phyloP scores from a whole-genome alignment of 225 moss, liverwort and hornwort genomes.

The Lunularia cruciata region DNA sequence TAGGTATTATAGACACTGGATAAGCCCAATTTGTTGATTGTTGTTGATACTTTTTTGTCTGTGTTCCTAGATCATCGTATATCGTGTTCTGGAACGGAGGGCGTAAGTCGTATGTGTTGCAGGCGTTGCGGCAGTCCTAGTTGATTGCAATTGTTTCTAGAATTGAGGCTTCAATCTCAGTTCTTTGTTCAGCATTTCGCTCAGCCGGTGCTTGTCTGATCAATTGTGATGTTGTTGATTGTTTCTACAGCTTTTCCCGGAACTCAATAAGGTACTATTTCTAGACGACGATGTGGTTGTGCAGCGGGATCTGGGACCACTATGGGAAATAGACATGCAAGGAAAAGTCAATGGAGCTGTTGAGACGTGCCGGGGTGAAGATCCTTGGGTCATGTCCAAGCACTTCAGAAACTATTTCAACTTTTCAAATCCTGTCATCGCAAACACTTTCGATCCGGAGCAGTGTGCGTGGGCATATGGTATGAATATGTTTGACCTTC shows the following conservation, averaged over 20 bases:
- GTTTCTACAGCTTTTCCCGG: slow-evolving; percentile 73
- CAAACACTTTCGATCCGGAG: slow-evolving; percentile 66
- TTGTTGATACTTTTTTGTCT: too few species aligned
- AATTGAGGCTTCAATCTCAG: too few species aligned
- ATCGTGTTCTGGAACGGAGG: too few species aligned
- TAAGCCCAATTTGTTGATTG: too few species aligned
- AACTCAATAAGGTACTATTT: slow-evolving; percentile 90
- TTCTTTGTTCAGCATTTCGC: too few species aligned
- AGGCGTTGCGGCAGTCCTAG: too few species aligned
- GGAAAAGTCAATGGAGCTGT: slow-evolving; percentile 98
- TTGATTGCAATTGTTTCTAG: too few species aligned
- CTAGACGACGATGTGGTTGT: slow-evolving; percentile 98
- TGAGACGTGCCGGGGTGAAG: slow-evolving; percentile 92
- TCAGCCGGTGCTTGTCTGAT: too few species aligned
- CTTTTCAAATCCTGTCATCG: slow-evolving; percentile 84
- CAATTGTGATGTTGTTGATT: too few species aligned
- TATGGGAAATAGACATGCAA: slow-evolving; percentile 86
- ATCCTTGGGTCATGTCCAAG: slow-evolving; percentile 94
- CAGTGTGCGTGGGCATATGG: slow-evolving; percentile 96
- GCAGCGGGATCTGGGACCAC: slow-evolving; percentile 68
- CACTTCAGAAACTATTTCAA: slow-evolving; percentile 97
- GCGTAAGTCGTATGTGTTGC: too few species aligned
- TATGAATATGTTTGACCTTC: slow-evolving; percentile 93
- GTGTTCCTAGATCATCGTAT: too few species aligned
- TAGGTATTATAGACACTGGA: too few species aligned